phyloP scores from a whole-genome alignment of 441 rosid genomes.

The Gossypium schwendimanii region DNA sequence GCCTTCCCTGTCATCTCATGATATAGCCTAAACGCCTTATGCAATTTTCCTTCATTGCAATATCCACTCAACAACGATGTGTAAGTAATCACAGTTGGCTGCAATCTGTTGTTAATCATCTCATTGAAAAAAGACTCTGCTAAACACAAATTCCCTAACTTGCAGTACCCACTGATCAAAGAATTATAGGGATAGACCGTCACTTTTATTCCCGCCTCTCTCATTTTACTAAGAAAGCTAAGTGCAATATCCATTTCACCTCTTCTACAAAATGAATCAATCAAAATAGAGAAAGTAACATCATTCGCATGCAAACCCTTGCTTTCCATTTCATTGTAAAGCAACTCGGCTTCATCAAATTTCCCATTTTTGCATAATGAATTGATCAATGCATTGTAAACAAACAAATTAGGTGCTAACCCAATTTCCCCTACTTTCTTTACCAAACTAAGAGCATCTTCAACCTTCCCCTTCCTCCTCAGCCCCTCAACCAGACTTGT shows the following conservation, averaged over 20 bases:
- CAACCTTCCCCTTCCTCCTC: conserved; percentile 51
- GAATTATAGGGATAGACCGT: conserved; percentile 73
- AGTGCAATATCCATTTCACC: conserved; percentile 55
- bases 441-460: conserved; percentile 52
- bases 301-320: conserved; percentile 41
- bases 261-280: conserved; percentile 71
- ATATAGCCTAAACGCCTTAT: conserved; percentile 59
- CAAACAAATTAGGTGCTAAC: conserved; percentile 52
- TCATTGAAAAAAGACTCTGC: conserved; percentile 49
- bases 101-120: conserved; percentile 48
- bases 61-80: conserved; percentile 68
- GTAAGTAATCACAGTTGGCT: conserved; percentile 70
- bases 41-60: conserved; percentile 48
- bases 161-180: conserved; percentile 72
- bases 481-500: conserved; percentile 58
- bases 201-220: conserved; percentile 33
- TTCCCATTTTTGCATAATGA: conserved; percentile 55
- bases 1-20: conserved; percentile 79
- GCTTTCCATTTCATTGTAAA: conserved; percentile 49
- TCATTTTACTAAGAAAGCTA: conserved; percentile 48
- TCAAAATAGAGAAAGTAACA: conserved; percentile 63
- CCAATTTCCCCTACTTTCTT: conserved; percentile 39
- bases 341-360: conserved; percentile 55
- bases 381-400: conserved; percentile 64
- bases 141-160: conserved; percentile 45